These are phyloP conservation scores for Trichophyton simii DNA, from an alignment of 2,329 filamentous ascomycete genomes.

Conservation along the genomic window DNA sequence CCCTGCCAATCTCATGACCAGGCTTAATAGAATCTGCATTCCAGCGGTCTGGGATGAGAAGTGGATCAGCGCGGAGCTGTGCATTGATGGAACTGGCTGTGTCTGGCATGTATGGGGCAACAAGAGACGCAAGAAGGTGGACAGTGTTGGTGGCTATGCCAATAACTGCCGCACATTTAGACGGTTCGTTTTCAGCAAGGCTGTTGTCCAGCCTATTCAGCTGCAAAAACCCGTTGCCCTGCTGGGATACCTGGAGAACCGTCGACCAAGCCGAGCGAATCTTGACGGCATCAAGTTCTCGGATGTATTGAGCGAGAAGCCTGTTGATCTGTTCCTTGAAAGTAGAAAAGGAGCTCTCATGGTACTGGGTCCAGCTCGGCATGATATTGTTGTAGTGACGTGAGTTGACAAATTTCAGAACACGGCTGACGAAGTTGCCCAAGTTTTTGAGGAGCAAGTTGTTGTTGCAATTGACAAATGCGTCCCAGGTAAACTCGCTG, in stretches of 20 bases:
- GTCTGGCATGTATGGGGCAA: slow-evolving; percentile 72
- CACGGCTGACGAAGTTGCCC: slow-evolving; percentile 53
- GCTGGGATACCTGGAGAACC: slow-evolving; percentile 45
- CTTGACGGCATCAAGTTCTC: slow-evolving; percentile 48
- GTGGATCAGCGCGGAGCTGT: slow-evolving; percentile 52
- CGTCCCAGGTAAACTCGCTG: slow-evolving; percentile 69
- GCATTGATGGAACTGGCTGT: slow-evolving; percentile 61
- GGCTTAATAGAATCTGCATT: slow-evolving; percentile 46
- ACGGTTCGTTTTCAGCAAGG: slow-evolving; percentile 47
- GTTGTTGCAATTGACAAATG: slow-evolving; percentile 67
- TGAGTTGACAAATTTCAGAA: slow-evolving; percentile 41
- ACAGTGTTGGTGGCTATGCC: slow-evolving; percentile 74
- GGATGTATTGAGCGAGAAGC: slow-evolving; percentile 42
- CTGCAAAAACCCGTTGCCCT: slow-evolving; percentile 41
- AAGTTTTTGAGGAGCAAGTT: slow-evolving; percentile 58
- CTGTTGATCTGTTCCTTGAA: slow-evolving; percentile 39
- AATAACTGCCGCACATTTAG: slow-evolving; percentile 50
- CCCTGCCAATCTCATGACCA: slow-evolving; percentile 69
- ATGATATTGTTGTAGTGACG: slow-evolving; percentile 57
- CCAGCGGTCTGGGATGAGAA: slow-evolving; percentile 47
- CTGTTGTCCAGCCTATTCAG: slow-evolving; percentile 46
- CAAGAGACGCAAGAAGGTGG: slow-evolving; percentile 64
- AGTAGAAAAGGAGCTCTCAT: slow-evolving; percentile 28
- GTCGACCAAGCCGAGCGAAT: slow-evolving; percentile 44
- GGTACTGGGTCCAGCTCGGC: slow-evolving; percentile 38